phyloP scores from a whole-genome alignment of 441 rosid species.

The Aquilaria agallochum region DNA sequence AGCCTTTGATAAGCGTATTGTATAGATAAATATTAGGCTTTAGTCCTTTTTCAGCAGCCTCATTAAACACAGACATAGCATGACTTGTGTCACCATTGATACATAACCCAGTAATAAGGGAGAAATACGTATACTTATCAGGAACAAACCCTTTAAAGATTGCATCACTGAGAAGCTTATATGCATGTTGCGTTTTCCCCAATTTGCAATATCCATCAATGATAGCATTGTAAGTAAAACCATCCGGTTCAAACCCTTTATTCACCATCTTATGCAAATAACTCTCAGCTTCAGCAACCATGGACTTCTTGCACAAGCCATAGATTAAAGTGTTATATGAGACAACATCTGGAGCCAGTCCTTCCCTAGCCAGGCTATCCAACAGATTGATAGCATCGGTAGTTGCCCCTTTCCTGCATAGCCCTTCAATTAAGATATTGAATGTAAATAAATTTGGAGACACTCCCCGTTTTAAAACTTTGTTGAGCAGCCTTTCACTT shows the following conservation, averaged over 20 bases:
- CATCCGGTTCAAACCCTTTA: constrained; percentile 73
- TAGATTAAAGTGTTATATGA: constrained; percentile 77
- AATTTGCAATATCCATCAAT: constrained; percentile 74
- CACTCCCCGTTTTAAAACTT: constrained; percentile 71
- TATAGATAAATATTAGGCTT: constrained; percentile 56
- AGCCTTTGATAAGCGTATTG: constrained; percentile 70
- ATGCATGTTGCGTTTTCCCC: constrained; percentile 67
- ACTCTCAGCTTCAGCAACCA: constrained; percentile 66
- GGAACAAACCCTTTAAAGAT: constrained; percentile 78
- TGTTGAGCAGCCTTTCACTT: constrained; percentile 70
- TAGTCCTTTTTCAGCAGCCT: constrained; percentile 55
- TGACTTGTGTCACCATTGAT: constrained; percentile 60
- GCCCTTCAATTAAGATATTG: constrained; percentile 76
- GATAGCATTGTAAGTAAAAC: constrained; percentile 70
- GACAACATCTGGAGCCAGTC: constrained; percentile 72
- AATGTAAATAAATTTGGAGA: constrained; percentile 75
- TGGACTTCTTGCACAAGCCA: constrained; percentile 70
- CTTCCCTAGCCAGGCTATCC: constrained; percentile 45
- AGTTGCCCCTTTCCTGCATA: constrained; percentile 65
- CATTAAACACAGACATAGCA: constrained; percentile 64
- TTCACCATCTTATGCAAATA: constrained; percentile 82
- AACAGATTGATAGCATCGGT: constrained; percentile 60
- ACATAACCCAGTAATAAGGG: constrained; percentile 72
- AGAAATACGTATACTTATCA: constrained; percentile 74
- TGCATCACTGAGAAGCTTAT: constrained; percentile 62